A percentile compares a stretch with the other conserved stretches of the same genome.
Evolutionary conservation across 2,329 filamentous ascomycete genomes (phyloP).

Genomic region (Rosellinia necatrix): DNA sequence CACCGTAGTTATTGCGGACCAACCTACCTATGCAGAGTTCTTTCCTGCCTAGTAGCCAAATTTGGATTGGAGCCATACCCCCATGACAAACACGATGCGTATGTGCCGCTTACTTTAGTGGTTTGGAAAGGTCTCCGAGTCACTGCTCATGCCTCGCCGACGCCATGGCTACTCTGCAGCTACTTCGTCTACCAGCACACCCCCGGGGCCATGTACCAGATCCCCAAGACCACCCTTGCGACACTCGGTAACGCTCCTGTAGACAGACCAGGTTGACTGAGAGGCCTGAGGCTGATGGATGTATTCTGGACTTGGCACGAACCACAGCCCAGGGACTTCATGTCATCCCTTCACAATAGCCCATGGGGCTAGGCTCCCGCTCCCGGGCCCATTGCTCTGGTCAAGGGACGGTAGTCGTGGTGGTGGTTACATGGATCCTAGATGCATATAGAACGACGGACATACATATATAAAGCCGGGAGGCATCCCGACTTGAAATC

Average conservation of each 20-base stretch:
- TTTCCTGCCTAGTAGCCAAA: conserved; percentile 25
- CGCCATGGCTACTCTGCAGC: conserved; percentile 1
- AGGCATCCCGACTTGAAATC: conserved; percentile 18
- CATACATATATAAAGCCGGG: conserved; percentile 26
- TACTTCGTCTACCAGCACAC: conserved; percentile 6
- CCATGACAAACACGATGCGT: conserved; percentile 19
- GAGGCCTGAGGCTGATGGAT: conserved; percentile 28
- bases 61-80: conserved; percentile 20
- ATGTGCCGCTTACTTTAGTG: conserved; percentile 23
- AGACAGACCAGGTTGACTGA: conserved; percentile 21
- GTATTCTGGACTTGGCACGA: conserved; percentile 15
- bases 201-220: neutral
- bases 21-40: conserved; percentile 5
- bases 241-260: no score
- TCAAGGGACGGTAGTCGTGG: conserved; percentile 7
- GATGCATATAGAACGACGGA: conserved; percentile 10
- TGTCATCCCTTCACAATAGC: conserved; percentile 15
- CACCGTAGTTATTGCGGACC: conserved; percentile 20
- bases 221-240: no score
- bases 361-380: conserved; percentile 22
- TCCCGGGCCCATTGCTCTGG: conserved; percentile 22
- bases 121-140: conserved; percentile 18
- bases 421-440: conserved; percentile 10
- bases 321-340: conserved; percentile 25
- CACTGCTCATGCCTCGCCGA: conserved; percentile 20